Conservation (phyloP, 164 flowering plant species). For the Santalum album region DNA sequence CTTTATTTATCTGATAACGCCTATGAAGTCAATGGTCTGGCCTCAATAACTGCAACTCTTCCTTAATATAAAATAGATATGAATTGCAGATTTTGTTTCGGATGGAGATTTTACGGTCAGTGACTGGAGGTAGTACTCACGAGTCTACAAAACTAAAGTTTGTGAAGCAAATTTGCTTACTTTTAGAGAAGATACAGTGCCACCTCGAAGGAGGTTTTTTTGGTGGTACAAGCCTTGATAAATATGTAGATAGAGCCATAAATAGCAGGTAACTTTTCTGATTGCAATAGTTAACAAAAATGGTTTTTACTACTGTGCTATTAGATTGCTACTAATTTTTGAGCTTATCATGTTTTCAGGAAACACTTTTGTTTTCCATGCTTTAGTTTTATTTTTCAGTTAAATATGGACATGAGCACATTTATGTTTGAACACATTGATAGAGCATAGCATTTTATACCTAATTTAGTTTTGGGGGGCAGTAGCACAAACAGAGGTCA, state of each 20-base stretch:
- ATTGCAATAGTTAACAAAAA: too few relatives aligned
- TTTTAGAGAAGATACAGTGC: constrained; percentile 64
- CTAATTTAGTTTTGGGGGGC: too few relatives aligned
- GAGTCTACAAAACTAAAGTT: constrained; percentile 53
- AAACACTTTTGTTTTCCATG: too few relatives aligned
- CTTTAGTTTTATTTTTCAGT: too few relatives aligned
- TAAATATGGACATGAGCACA: too few relatives aligned
- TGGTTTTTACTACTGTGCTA: too few relatives aligned
- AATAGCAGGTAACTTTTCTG: constrained; percentile 65
- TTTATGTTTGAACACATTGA: too few relatives aligned
- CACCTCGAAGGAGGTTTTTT: constrained; percentile 72
- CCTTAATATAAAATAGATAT: constrained; percentile 56
- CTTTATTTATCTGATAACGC: neutral
- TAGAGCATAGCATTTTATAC: too few relatives aligned
- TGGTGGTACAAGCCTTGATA: constrained; percentile 68
- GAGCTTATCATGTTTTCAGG: too few relatives aligned
- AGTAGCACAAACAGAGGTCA: too few relatives aligned
- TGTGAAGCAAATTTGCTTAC: constrained; percentile 70
- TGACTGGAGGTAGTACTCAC: constrained; percentile 27
- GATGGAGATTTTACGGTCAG: constrained; percentile 78
- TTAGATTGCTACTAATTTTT: too few relatives aligned
- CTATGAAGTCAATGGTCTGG: neutral
- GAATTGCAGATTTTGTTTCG: constrained; percentile 89
- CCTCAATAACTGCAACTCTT: constrained; percentile 13
- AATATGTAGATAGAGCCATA: constrained; percentile 59